These are phyloP conservation scores for Hericium alpestre DNA, from an alignment of 768 basidiomycete species.

Conservation along the genomic window DNA sequence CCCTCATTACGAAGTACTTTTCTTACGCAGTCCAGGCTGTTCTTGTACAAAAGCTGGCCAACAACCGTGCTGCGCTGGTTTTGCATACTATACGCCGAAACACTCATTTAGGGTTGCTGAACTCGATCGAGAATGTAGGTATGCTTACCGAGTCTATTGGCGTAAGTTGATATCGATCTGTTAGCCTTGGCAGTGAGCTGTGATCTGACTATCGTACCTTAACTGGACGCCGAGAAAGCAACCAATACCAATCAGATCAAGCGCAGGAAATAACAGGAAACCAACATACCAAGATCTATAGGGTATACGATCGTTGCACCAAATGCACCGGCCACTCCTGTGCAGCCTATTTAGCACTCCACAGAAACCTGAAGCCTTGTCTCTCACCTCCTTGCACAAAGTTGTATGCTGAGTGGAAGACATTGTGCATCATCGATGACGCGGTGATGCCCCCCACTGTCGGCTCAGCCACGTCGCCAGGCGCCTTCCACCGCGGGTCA, in stretches of 20 bases:
- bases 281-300: slow-evolving; percentile 73
- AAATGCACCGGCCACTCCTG: slow-evolving; percentile 83
- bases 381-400: slow-evolving; percentile 73
- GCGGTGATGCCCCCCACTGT: slow-evolving; percentile 19
- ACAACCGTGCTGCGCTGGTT: slow-evolving; percentile 96
- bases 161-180: neutral
- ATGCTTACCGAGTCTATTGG: slow-evolving; percentile 48
- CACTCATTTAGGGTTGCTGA: neutral
- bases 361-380: neutral
- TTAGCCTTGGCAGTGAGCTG: neutral
- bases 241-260: neutral
- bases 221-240: slow-evolving; percentile 29
- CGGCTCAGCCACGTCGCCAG: slow-evolving; percentile 40
- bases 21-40: slow-evolving; percentile 85
- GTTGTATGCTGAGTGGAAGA: slow-evolving; percentile 71
- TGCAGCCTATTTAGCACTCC: neutral
- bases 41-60: slow-evolving; percentile 93
- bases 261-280: no score
- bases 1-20: slow-evolving; percentile 96
- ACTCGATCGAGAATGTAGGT: no score
- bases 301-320: slow-evolving; percentile 98
- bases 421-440: slow-evolving; percentile 38
- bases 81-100: slow-evolving; percentile 58
- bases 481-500: slow-evolving; percentile 80
- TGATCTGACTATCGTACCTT: slow-evolving; percentile 44